Evolutionary conservation across 2,329 filamentous ascomycete species (phyloP).

Genomic region (Neonectria faginata): DNA sequence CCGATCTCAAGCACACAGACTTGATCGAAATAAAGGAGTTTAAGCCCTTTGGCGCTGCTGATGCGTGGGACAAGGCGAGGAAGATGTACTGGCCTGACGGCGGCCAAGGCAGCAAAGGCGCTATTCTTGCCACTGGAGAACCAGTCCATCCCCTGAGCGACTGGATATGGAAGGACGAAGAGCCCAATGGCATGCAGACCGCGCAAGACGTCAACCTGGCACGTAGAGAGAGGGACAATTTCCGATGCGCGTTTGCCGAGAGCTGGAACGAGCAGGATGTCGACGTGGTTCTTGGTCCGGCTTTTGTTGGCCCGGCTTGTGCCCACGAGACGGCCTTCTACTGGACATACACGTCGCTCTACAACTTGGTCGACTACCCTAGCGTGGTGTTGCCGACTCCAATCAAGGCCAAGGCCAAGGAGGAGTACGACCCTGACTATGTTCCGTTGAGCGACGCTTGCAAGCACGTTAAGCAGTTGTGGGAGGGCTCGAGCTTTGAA

Average conservation of each 20-base stretch:
- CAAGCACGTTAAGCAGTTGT: constrained; percentile 47
- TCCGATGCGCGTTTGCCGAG: constrained; percentile 48
- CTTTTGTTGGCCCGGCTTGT: constrained; percentile 53
- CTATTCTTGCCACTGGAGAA: constrained; percentile 55
- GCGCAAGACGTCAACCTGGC: constrained; percentile 31
- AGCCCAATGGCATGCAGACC: constrained; percentile 35
- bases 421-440: constrained; percentile 39
- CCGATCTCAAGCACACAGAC: constrained; percentile 32
- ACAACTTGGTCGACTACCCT: constrained; percentile 54
- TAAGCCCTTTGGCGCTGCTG: constrained; percentile 44
- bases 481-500: constrained; percentile 49
- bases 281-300: constrained; percentile 52
- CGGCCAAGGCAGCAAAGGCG: constrained; percentile 45
- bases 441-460: constrained; percentile 48
- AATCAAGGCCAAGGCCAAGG: constrained; percentile 46
- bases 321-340: constrained; percentile 52
- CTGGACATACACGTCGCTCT: constrained; percentile 54
- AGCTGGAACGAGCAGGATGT: constrained; percentile 53
- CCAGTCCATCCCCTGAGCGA: constrained; percentile 58
- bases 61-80: constrained; percentile 50
- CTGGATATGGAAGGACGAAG: constrained; percentile 52
- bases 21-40: constrained; percentile 52
- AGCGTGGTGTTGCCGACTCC: constrained; percentile 44
- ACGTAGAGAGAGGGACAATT: constrained; percentile 45
- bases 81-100: constrained; percentile 62